Conservation (phyloP, 140 eudicot genomes). For the Bidens hawaiensis region DNA sequence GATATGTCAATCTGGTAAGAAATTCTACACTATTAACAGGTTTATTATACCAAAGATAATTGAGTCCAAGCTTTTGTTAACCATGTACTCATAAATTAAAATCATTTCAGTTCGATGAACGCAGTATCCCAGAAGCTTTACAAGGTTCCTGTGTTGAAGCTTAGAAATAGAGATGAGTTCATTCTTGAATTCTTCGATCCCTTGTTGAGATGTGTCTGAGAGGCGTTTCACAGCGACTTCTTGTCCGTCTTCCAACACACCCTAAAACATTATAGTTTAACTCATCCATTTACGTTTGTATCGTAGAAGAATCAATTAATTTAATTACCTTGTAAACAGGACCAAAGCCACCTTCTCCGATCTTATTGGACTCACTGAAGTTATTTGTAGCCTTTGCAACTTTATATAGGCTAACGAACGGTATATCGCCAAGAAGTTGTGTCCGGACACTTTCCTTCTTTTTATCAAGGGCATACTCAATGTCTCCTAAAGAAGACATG, state of each 20-base stretch:
- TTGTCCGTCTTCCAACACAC: constrained; percentile 14
- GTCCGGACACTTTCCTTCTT: background rate
- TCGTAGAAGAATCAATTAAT: background rate
- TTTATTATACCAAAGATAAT: constrained; percentile 7
- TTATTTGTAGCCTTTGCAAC: constrained; percentile 17
- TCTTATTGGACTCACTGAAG: constrained; percentile 12
- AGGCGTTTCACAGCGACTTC: constrained; percentile 18
- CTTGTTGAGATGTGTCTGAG: constrained; percentile 16
- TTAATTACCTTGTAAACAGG: constrained; percentile 7
- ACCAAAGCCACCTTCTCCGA: constrained; percentile 26
- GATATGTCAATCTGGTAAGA: background rate
- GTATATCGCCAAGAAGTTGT: constrained; percentile 8
- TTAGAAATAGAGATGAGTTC: constrained; percentile 33
- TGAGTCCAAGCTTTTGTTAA: constrained; percentile 18
- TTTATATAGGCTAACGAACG: constrained; percentile 4
- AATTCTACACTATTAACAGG: background rate
- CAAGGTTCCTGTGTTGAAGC: constrained; percentile 43
- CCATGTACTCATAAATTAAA: constrained; percentile 28
- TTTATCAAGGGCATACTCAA: background rate
- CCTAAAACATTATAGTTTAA: background rate
- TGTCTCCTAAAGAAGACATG: background rate
- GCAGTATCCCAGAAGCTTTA: constrained; percentile 45
- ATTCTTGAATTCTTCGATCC: constrained; percentile 26
- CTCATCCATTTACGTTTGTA: background rate
- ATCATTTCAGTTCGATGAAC: constrained; percentile 26